phyloP scores from a whole-genome alignment of 306 rosid species.

The Lupinus albus region DNA sequence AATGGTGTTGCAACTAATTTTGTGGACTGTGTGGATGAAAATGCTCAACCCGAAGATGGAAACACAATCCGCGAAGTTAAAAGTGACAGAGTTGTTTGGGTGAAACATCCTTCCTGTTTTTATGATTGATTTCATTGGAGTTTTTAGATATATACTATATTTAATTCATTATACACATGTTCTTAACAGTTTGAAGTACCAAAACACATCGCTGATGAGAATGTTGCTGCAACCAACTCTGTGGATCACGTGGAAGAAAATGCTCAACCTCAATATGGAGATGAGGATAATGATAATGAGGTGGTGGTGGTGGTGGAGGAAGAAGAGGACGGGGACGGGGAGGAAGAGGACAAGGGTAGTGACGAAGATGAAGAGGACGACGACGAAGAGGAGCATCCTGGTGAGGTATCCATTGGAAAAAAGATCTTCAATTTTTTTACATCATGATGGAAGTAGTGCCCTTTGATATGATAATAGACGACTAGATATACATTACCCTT shows the following conservation, averaged over 20 bases:
- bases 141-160: background rate
- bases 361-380: constrained; percentile 22
- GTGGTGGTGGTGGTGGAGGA: constrained; percentile 41
- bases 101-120: constrained; percentile 40
- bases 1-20: constrained; percentile 49
- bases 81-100: constrained; percentile 62
- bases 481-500: constrained; percentile 1
- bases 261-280: constrained; percentile 45
- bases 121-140: background rate
- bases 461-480: constrained; percentile 16
- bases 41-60: constrained; percentile 45
- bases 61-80: constrained; percentile 52
- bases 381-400: constrained; percentile 54
- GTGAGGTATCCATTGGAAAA: constrained; percentile 64
- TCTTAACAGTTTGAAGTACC: constrained; percentile 62
- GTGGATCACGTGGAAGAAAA: constrained; percentile 51
- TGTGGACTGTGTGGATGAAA: constrained; percentile 50
- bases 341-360: background rate
- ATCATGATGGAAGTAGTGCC: constrained; percentile 51
- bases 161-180: background rate
- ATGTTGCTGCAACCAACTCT: constrained; percentile 48
- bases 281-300: constrained; percentile 46
- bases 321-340: too few species aligned
- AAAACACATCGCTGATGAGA: constrained; percentile 44
- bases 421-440: constrained; percentile 74